Evolutionary conservation across 495 filamentous ascomycete genomes (phyloP), one percentile per base, ranked within the genome.

Genomic region (Neurospora sp.): DNA sequence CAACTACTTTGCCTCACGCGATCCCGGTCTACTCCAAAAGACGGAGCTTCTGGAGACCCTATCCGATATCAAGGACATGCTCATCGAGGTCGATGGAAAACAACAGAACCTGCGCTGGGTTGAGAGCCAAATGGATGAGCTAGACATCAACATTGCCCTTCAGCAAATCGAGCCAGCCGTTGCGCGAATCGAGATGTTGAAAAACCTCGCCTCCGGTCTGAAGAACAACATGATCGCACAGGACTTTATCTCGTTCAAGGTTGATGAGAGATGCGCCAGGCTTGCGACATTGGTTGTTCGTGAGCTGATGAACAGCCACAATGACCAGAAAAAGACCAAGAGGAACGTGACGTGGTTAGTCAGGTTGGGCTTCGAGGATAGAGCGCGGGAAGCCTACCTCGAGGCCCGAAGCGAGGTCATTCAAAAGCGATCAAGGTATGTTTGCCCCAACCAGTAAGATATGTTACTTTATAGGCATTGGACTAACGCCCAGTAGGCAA

Each of bases 101-200:
- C 94, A 97, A 76, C 93, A 97, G 79, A 97, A 94, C 76, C 86
- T 99, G 20, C 91, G 96, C 27, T 97, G 93, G 92, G 94, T 98
- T 0, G 96, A 99, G 78, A 88, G 89, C 59, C 94, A 98, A 82
- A 91, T 99, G 76, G 96, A 99, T 78, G 94, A 97, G 77, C 88
- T 99, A 5, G 96, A 98, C 76, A 97, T 97, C 75, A 90, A 94
- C 78, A 96, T 99, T 70, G 96, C 96, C 1, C 87, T 98, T 37
- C 95, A 98, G 76, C 87, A 89, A 40, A 96, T 98, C 73, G 95
- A 97, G 73, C 88, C 90, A 5, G 92, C 95, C 0, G 94, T 98
- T 0, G 83, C 85, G 3, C 88, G 88, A 69, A 91, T 98, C 10
- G 95, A 98, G 81, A 91, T 92, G 74, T 85, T 99, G 37, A 89